Evolutionary conservation across 345 rosid genomes (phyloP).

Genomic region (Turnera subulata): DNA sequence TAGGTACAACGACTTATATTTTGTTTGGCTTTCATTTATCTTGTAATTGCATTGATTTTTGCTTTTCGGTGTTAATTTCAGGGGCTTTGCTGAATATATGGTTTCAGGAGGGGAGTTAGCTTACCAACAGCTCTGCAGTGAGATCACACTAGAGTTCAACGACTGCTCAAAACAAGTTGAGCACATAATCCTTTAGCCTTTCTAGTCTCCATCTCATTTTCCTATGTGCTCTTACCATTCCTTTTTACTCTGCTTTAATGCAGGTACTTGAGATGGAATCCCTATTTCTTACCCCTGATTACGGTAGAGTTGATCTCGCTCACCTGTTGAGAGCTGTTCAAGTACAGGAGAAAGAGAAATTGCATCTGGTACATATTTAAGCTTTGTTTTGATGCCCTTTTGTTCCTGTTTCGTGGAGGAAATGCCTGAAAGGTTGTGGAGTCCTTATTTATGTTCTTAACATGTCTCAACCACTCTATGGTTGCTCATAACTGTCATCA

Average conservation of each 20-base stretch:
- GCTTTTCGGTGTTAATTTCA: conserved; percentile 17
- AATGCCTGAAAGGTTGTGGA: background rate
- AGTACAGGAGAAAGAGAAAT: conserved; percentile 75
- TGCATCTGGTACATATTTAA: conserved; percentile 48
- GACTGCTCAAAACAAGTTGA: conserved; percentile 92
- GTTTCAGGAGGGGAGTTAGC: conserved; percentile 65
- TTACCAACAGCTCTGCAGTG: conserved; percentile 77
- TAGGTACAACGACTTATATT: too few species aligned
- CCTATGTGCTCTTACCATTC: background rate
- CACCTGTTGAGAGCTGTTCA: conserved; percentile 71
- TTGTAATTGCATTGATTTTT: too few species aligned
- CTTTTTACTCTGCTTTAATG: conserved; percentile 3
- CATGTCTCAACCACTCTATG: too few species aligned
- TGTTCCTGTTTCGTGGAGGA: background rate
- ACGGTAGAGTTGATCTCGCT: conserved; percentile 64
- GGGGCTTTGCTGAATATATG: conserved; percentile 77
- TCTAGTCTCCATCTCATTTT: too few species aligned
- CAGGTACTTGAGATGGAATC: conserved; percentile 81
- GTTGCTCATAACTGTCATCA: background rate
- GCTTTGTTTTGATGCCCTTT: background rate
- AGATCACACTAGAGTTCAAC: conserved; percentile 71
- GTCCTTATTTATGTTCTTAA: too few species aligned
- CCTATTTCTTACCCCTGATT: conserved; percentile 42
- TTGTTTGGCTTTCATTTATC: too few species aligned
- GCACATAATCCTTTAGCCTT: too few species aligned